Evolutionary conservation across 75 land plant species (phyloP), one percentile per base, ranked within the genome.

Genomic region (Selaginella tamariscina): DNA sequence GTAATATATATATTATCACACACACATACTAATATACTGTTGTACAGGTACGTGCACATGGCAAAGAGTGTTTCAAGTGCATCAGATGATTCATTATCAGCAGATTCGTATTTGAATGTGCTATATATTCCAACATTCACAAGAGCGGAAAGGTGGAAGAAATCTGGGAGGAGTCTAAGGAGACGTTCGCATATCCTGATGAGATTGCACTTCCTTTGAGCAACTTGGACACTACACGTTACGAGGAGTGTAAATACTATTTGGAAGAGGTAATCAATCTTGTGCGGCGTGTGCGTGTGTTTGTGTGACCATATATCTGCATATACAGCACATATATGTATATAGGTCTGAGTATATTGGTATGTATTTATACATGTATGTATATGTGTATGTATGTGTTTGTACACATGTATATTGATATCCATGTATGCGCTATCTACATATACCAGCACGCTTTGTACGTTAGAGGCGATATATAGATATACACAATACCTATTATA

Each of bases 91-190:
- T 91, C 99, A 68, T 87, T 95, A 64, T 95, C 99, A 71, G 97
- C 99, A n/a, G 99, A 95, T 80, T 76, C 99, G 29, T 95, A 95
- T 75, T 77, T 95, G 30, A 95, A 91, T 77, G 89, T 95, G 60
- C 73, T 95, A 2, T 81, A 95, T 70, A 84, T 95, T 84, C 99
- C 99, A 59, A 39, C 49, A 39, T 91, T 91, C 67, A 91, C 85
- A 28, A 95, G 90, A 65, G 83, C 88, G 29, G 99, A 91, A 70
- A 80, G 83, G 64, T 84, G 92, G 27, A 81, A 96, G 56, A 64
- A 74, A 31, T 79, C 69, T 66, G 49, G 86, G 83, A 71, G 82
- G 78, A 15, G 49, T 15, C 11, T 39, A 5, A 39, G 49, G 49
- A 5, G 49, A 39, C 49, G 5, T 49, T 55, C 63, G 30, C 74